Conservation (phyloP, 2,329 filamentous ascomycete genomes). For the Pestalotiopsis fici region DNA sequence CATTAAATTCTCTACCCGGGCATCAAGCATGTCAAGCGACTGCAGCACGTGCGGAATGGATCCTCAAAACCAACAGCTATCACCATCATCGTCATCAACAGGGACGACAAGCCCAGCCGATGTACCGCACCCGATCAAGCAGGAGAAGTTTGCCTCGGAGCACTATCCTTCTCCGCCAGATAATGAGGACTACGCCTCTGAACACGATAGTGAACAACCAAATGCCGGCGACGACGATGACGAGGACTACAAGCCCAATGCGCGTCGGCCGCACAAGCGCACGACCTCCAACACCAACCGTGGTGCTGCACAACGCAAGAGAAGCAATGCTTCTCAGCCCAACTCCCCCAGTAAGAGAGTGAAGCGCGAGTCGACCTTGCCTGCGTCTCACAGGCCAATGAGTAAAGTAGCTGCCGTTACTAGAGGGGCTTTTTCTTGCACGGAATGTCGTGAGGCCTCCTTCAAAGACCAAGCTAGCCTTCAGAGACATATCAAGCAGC, state of each 20-base stretch:
- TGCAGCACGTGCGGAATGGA: constrained; percentile 22
- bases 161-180: constrained; percentile 12
- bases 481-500: constrained; percentile 50
- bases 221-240: constrained; percentile 25
- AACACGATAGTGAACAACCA: not conserved
- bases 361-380: constrained; percentile 20
- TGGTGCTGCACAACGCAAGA: not conserved
- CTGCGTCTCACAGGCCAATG: constrained; percentile 17
- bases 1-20: constrained; percentile 24
- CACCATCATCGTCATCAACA: constrained; percentile 15
- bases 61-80: constrained; percentile 13
- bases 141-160: constrained; percentile 23
- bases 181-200: constrained; percentile 16
- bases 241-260: constrained; percentile 24
- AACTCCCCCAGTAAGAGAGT: not conserved
- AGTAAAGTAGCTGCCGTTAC: constrained; percentile 22
- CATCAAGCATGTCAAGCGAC: constrained; percentile 34
- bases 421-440: constrained; percentile 32
- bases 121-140: constrained; percentile 20
- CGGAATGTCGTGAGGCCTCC: constrained; percentile 32
- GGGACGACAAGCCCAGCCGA: constrained; percentile 27
- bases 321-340: not conserved
- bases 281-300: constrained; percentile 14
- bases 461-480: constrained; percentile 49
- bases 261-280: constrained; percentile 17